These are phyloP conservation scores for Cardamine chenopodiifolia DNA, from an alignment of 345 rosid species.

Conservation along the genomic window DNA sequence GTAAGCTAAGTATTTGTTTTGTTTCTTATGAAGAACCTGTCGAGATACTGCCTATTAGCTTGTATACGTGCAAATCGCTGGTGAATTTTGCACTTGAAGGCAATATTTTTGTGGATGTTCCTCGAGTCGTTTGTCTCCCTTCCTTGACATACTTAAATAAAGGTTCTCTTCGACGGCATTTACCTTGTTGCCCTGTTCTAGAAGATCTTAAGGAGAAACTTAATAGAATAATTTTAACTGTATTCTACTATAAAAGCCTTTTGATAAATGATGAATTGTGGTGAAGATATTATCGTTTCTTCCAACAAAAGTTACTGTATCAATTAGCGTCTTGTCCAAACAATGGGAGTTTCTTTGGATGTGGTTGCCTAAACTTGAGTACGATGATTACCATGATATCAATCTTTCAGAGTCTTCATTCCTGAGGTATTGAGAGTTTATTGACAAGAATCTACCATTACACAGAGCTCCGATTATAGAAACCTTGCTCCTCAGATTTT, in stretches of 20 bases:
- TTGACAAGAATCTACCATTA: neutral
- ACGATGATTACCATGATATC: neutral
- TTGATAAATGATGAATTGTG: slow-evolving; percentile 3
- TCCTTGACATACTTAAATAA: neutral
- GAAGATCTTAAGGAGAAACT: too few species aligned
- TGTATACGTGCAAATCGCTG: neutral
- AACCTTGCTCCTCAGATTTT: neutral
- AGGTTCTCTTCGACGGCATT: neutral
- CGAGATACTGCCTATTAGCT: neutral
- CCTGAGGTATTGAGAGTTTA: neutral
- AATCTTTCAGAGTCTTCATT: neutral
- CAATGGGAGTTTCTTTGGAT: slow-evolving; percentile 17
- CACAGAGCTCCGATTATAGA: neutral
- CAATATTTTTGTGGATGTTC: neutral
- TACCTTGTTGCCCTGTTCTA: neutral
- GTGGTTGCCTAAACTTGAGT: neutral
- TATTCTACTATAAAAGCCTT: too few species aligned
- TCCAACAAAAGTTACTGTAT: neutral
- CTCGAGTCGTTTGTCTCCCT: neutral
- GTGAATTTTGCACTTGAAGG: neutral
- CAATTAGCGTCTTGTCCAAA: neutral
- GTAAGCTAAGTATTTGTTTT: neutral
- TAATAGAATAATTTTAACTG: too few species aligned
- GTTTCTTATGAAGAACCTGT: neutral
- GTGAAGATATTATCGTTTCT: neutral